Conservation (phyloP, 2,329 filamentous ascomycete genomes). For the Podosphaera leucotricha region DNA sequence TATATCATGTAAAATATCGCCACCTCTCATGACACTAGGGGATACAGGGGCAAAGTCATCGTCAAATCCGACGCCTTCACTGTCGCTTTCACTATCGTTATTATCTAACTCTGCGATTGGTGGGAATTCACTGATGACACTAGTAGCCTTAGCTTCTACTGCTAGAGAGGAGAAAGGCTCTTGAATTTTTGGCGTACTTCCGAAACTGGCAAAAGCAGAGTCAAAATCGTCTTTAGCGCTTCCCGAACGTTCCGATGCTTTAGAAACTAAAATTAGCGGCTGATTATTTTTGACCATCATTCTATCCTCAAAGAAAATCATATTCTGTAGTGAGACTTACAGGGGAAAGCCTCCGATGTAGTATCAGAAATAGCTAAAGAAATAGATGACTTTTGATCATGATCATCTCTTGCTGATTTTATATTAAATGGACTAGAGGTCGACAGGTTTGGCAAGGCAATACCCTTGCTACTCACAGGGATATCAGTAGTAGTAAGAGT, state of each 20-base stretch:
- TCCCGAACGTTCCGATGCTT: constrained; percentile 23
- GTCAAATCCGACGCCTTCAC: constrained; percentile 65
- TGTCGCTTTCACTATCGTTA: constrained; percentile 64
- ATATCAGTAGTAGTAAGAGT: constrained; percentile 17
- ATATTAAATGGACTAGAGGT: constrained; percentile 9
- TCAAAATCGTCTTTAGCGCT: constrained; percentile 59
- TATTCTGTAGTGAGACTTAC: constrained; percentile 21
- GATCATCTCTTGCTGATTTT: constrained; percentile 10
- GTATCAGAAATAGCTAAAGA: constrained; percentile 13
- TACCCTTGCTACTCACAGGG: constrained; percentile 17
- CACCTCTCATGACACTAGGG: constrained; percentile 12
- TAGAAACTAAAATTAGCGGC: constrained; percentile 30
- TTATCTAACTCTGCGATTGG: constrained; percentile 73
- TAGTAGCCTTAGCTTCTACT: constrained; percentile 19
- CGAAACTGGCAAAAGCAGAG: constrained; percentile 59
- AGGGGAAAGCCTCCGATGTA: constrained; percentile 29
- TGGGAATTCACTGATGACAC: constrained; percentile 62
- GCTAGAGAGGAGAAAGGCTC: constrained; percentile 21
- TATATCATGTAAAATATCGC: constrained; percentile 6
- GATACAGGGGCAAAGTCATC: constrained; percentile 62
- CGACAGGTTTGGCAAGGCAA: constrained; percentile 14
- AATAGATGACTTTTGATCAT: constrained; percentile 14
- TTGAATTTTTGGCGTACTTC: constrained; percentile 23
- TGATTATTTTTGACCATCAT: constrained; percentile 22
- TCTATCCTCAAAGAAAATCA: constrained; percentile 15